Base-by-base conservation (phyloP, 192 early-diverging fungal species). In the Umbelopsis sp. region DNA sequence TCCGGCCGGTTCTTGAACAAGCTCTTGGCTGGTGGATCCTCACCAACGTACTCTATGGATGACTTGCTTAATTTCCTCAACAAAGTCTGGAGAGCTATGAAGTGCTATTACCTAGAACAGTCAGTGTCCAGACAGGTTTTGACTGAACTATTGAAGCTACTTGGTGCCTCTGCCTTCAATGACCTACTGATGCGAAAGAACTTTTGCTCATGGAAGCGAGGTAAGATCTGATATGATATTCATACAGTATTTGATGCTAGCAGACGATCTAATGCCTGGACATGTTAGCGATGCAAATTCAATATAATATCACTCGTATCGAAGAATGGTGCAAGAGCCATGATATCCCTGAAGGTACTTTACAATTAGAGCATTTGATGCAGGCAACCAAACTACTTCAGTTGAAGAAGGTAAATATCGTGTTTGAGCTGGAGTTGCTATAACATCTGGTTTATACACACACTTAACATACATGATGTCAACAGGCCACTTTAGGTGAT, bases 251-350 rank as follows among this genome's bases (percentile, higher is more conserved):
- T 4, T 26, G 6, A 6, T 3, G 1, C n/a, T 31, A 45, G 16
- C 11, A 31, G 17, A 65, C 36, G 44, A 14, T 47, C 38, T n/a
- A 62, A 25, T 47, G 14, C 20, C 4, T 70, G 45, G 26, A 3
- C 9, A 21, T 41, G 4, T 41, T 44, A 88, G 88, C 89, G 43
- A 95, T 96, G 87, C 97, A 99, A 88, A 96, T 99, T 74, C 96
- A 98, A 83, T 99, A 96, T 87, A 99, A 99, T 71, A 90, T 97
- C 56, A 93, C 92, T 4, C 87, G 95, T 20, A 87, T 99, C 72
- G 94, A 97, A 79, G 97, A 99, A 80, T 99, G 97, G 97, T 98
- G 96, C 89, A 95, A 95, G 78, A 89, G 92, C 24, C 95, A 98
- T 77, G 90, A 89, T 45, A 93, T 97, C 34, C 84, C 91, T 26